These are phyloP conservation scores for Stephanodiscus triporus DNA, from an alignment of 108 stramenopile species.

Conservation along the genomic window DNA sequence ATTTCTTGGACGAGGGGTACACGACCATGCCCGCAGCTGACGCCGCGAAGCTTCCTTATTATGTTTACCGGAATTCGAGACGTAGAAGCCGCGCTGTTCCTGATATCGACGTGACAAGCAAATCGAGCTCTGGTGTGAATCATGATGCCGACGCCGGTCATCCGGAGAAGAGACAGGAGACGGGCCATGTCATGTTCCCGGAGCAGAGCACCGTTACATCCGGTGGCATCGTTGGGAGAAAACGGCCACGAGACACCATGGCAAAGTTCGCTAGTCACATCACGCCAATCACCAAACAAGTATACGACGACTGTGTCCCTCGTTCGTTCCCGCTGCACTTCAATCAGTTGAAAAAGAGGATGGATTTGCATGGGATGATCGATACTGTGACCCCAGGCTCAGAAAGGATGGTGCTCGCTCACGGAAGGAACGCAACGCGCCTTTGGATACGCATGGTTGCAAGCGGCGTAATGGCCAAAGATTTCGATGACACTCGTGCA, in stretches of 20 bases:
- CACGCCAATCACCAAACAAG: not conserved
- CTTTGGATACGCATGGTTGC: conserved; percentile 38
- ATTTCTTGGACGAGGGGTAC: conserved; percentile 35
- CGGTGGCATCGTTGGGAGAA: not conserved
- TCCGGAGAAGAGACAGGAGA: not conserved
- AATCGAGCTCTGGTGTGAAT: not conserved
- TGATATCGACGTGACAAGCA: not conserved
- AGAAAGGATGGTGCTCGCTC: conserved; percentile 30
- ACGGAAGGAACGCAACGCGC: conserved; percentile 36
- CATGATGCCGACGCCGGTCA: not conserved
- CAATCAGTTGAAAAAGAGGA: conserved; percentile 18
- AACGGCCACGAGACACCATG: not conserved
- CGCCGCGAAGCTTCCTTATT: conserved; percentile 36
- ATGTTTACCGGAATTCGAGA: conserved; percentile 22
- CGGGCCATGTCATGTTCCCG: not conserved
- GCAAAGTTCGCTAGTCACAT: not conserved
- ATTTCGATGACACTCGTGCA: not conserved
- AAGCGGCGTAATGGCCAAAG: conserved; percentile 13
- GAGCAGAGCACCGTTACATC: not conserved
- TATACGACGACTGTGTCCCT: not conserved
- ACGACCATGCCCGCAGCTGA: conserved; percentile 21
- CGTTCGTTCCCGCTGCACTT: conserved; percentile 39
- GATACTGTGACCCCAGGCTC: not conserved
- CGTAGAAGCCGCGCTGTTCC: not conserved
- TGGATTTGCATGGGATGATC: conserved; percentile 23